Evolutionary conservation across 192 early-diverging fungal species (phyloP).

Genomic region (Tieghemiomyces parasiticus): DNA sequence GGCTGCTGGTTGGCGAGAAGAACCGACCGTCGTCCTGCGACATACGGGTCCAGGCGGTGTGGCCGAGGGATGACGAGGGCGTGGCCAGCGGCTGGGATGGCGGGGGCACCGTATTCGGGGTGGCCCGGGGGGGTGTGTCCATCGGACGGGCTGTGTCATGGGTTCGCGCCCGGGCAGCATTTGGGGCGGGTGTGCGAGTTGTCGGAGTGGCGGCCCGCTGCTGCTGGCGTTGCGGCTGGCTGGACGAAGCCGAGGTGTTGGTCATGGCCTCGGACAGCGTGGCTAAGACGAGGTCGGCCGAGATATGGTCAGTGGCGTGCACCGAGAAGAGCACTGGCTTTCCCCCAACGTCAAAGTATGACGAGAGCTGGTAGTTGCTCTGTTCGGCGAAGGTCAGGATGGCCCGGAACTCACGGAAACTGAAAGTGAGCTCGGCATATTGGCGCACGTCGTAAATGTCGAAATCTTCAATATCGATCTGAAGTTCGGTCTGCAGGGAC

Average conservation of each 20-base stretch:
- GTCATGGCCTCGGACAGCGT: slow-evolving; percentile 20
- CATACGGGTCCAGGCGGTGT: too few relatives aligned
- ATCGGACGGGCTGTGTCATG: too few relatives aligned
- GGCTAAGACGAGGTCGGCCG: slow-evolving; percentile 26
- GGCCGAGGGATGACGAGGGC: too few relatives aligned
- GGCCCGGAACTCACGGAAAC: slow-evolving; percentile 27
- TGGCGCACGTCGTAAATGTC: slow-evolving; percentile 21
- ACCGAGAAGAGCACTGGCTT: slow-evolving; percentile 24
- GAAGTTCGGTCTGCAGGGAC: slow-evolving; percentile 23
- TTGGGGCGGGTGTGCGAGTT: too few relatives aligned
- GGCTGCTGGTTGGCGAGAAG: too few relatives aligned
- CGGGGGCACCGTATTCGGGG: too few relatives aligned
- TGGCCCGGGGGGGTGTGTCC: too few relatives aligned
- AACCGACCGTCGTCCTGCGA: too few relatives aligned
- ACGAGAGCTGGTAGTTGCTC: slow-evolving; percentile 21
- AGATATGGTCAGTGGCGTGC: slow-evolving; percentile 8
- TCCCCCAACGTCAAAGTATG: slow-evolving; percentile 24
- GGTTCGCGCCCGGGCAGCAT: too few relatives aligned
- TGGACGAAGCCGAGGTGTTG: background rate
- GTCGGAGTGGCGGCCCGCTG: too few relatives aligned
- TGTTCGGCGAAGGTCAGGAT: slow-evolving; percentile 27
- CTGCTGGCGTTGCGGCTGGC: background rate
- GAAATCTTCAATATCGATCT: slow-evolving; percentile 25
- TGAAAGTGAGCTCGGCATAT: slow-evolving; percentile 25
- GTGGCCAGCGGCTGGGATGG: too few relatives aligned